A percentile compares a stretch with the other conserved stretches of the same genome.
Evolutionary conservation across 2,329 filamentous ascomycete species (phyloP).

Genomic region (Fusarium sp.): DNA sequence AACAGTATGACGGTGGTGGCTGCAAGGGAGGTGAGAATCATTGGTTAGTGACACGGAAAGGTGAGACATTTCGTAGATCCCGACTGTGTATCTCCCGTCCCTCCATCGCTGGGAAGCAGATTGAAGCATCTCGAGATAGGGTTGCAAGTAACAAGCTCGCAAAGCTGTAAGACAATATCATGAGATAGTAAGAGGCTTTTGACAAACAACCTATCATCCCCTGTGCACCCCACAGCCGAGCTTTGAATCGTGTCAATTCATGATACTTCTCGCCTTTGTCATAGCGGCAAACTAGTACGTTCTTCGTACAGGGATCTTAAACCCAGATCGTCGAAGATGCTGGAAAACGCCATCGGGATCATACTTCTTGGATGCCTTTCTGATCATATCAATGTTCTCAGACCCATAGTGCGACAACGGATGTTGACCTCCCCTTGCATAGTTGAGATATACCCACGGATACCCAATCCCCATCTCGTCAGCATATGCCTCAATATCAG

Average conservation of each 20-base stretch:
- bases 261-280: neutral
- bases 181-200: neutral
- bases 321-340: rapidly evolving
- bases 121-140: neutral
- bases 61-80: neutral
- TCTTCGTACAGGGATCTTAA: neutral
- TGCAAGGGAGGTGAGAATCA: neutral
- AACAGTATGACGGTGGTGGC: neutral
- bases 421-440: neutral
- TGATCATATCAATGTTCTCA: neutral
- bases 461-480: rapidly evolving
- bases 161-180: too few relatives aligned
- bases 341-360: neutral
- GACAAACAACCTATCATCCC: rapidly evolving
- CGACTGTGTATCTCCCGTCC: neutral
- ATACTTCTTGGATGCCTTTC: rapidly evolving
- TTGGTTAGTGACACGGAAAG: neutral
- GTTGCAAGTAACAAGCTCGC: rapidly evolving
- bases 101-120: neutral
- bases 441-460: neutral
- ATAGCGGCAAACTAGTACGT: neutral
- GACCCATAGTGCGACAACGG: neutral
- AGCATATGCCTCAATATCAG: rapidly evolving
- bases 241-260: rapidly evolving
- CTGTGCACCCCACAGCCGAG: rapidly evolving